phyloP scores from a whole-genome alignment of 1,284 basidiomycete species.

The Microbotryum intermedium region DNA sequence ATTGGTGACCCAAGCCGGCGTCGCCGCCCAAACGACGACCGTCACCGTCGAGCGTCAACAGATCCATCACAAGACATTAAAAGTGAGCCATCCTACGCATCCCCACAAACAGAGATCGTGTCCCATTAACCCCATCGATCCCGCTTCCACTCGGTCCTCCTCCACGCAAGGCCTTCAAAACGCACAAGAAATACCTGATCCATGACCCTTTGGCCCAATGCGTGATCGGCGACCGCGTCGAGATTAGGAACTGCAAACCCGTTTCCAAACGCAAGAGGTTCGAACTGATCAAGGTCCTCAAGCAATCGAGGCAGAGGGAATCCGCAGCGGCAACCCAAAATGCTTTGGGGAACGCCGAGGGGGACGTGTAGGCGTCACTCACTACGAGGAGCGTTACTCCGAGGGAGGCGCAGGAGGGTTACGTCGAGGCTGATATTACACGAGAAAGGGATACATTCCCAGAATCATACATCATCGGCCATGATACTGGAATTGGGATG shows the following conservation, averaged over 20 bases:
- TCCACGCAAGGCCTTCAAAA: conserved; percentile 14
- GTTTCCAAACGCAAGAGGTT: conserved; percentile 31
- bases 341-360: no score
- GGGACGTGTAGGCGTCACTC: no score
- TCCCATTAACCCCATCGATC: not conserved
- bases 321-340: no score
- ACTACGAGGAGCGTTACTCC: no score
- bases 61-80: conserved; percentile 29
- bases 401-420: no score
- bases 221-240: conserved; percentile 27
- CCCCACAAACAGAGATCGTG: not conserved
- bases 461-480: no score
- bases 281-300: conserved; percentile 23
- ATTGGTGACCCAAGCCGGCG: conserved; percentile 17
- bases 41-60: conserved; percentile 26
- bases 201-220: conserved; percentile 22
- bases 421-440: no score
- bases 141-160: not conserved
- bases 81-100: conserved; percentile 8
- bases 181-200: conserved; percentile 29
- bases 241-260: conserved; percentile 28
- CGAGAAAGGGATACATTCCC: no score
- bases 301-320: conserved; percentile 15
- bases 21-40: conserved; percentile 22
- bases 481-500: no score